Evolutionary conservation across 2,329 filamentous ascomycete species (phyloP).

Genomic region (Ophiostoma sp.): DNA sequence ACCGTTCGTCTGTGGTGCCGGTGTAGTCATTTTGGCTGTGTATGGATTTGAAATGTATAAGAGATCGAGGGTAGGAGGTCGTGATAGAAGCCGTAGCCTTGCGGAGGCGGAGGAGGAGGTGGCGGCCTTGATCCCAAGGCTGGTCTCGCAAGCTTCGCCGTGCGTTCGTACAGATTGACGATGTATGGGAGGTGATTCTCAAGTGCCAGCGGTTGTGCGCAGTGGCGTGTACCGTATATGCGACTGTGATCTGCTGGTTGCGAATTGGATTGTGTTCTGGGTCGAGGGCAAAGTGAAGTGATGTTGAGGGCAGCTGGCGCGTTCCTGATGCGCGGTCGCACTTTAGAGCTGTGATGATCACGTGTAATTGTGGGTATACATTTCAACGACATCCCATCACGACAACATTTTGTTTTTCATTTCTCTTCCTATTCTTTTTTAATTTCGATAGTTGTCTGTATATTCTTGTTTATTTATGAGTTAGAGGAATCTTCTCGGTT

Average conservation of each 20-base stretch:
- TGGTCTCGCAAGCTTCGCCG: neutral
- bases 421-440: neutral
- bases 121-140: neutral
- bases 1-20: conserved; percentile 12
- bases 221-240: neutral
- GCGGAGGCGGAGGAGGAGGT: neutral
- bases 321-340: conserved; percentile 12
- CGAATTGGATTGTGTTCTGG: neutral
- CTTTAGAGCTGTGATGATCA: neutral
- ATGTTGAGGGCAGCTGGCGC: conserved; percentile 2
- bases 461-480: too few relatives aligned
- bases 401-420: neutral
- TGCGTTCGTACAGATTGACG: neutral
- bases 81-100: neutral
- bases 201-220: neutral
- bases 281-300: neutral
- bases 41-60: neutral
- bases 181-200: neutral
- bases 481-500: too few relatives aligned
- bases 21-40: neutral
- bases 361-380: neutral
- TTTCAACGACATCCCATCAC: conserved; percentile 15
- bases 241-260: neutral
- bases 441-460: too few relatives aligned
- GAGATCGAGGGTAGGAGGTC: neutral